These are phyloP conservation scores for Coemansia sp. DNA, from an alignment of 192 early-diverging fungal genomes.

Conservation along the genomic window DNA sequence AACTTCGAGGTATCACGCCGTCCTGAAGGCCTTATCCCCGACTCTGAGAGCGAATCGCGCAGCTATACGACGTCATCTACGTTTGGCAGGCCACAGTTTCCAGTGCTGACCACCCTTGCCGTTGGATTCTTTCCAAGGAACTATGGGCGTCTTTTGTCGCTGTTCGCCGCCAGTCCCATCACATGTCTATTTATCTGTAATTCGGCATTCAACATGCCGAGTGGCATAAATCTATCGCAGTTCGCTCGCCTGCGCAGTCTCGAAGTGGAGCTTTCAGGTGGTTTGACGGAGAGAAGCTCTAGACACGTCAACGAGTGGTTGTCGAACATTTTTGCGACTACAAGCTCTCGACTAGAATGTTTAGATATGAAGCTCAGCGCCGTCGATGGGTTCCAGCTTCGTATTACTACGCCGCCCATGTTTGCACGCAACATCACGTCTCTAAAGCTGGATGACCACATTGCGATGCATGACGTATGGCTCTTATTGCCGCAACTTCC, in stretches of 20 bases:
- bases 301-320: not conserved
- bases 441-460: no score
- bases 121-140: not conserved
- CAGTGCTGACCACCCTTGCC: not conserved
- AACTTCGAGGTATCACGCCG: not conserved
- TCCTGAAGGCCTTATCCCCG: not conserved
- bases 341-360: not conserved
- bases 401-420: no score
- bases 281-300: not conserved
- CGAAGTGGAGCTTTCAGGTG: not conserved
- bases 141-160: not conserved
- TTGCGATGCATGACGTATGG: no score
- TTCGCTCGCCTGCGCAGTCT: not conserved
- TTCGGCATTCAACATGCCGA: not conserved
- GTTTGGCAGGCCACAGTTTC: not conserved
- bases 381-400: no score
- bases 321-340: not conserved
- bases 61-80: not conserved
- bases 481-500: not conserved
- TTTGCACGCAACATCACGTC: no score
- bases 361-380: no score
- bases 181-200: not conserved
- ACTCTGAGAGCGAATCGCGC: not conserved
- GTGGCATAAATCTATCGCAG: not conserved
- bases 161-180: not conserved